These are phyloP conservation scores for Crithidia acanthocephali DNA, from an alignment of 208 protist genomes.

Conservation along the genomic window DNA sequence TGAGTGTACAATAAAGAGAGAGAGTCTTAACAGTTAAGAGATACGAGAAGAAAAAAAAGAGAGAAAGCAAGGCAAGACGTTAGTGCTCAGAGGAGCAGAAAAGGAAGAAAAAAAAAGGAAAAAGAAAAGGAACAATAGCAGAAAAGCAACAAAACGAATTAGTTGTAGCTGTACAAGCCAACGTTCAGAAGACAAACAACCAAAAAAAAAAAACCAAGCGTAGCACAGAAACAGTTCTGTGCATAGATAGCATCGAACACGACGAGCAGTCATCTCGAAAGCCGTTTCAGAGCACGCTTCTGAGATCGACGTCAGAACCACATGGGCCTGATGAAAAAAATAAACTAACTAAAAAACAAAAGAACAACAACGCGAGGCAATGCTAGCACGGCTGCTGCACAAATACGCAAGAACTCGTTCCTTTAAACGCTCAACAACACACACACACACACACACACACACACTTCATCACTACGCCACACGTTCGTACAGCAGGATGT, in stretches of 20 bases:
- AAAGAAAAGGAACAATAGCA: conserved; percentile 2
- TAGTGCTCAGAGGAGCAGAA: not conserved
- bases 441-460: conserved; percentile 6
- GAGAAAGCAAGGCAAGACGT: not conserved
- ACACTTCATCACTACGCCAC: conserved; percentile 47
- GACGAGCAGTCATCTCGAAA: too few species aligned
- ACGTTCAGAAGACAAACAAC: not conserved
- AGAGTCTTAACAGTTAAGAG: too few species aligned
- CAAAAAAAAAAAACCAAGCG: conserved; percentile 4
- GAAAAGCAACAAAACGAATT: not conserved
- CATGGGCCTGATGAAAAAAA: too few species aligned
- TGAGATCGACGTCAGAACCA: too few species aligned
- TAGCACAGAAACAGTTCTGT: not conserved
- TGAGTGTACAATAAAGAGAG: too few species aligned
- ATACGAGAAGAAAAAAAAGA: too few species aligned
- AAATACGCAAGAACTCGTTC: too few species aligned
- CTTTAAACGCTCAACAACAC: too few species aligned
- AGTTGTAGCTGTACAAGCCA: not conserved
- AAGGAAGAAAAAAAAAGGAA: conserved; percentile 1
- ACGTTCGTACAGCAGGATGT: conserved; percentile 90
- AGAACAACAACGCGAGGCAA: not conserved
- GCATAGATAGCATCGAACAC: too few species aligned
- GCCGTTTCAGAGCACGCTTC: not conserved
- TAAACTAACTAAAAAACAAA: not conserved
- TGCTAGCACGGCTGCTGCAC: not conserved